Evolutionary conservation across 176 grass and related monocot genomes (phyloP), one percentile per base, ranked within the genome.

Genomic region (Sorghum bicolor): DNA sequence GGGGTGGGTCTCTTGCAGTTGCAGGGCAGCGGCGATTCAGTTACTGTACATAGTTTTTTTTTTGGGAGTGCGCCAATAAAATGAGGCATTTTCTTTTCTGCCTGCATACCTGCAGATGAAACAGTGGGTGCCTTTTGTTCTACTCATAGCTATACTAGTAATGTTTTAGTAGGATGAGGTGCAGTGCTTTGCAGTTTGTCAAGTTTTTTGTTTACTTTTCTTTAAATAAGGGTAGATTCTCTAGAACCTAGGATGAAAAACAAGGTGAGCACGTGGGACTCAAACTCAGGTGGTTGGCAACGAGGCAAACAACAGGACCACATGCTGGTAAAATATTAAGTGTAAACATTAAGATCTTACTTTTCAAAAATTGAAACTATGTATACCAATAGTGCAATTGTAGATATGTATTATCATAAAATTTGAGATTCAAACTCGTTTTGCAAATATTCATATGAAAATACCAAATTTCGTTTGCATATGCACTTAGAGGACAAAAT

Each of bases 31-130:
- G 67, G 29, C 30, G 24, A 29, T 80, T 45, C 64, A 73, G 41
- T 19, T 39, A 14, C 36, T 90, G 80, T 67, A 83, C 74, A 68
- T 79, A 74, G 5, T 5, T 12, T 70, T 64, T 68, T 20, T 69
- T 12, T 32, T 31, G 0, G 48, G 2, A 60, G 8, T 24, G 15
- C 25, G n/a, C 12, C 5, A 82, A 90, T 86, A 86, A 86, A 82
- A 57, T 38, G 28, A 34, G 70, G 20, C 26, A 10, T 19, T 43
- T 75, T 25, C 6, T 81, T 57, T 44, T 1, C 14, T 68, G 6
- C 5, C 63, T 69, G 28, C 36, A 8, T 55, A 38, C 12, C 19
- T 48, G 19, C 37, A 74, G 57, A 22, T 37, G 58, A 45, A 69
- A 47, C 74, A 81, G 14, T 26, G 20, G 65, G 47, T 66, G 33